A percentile compares a stretch with the other conserved stretches of the same genome.
Conservation (phyloP, 345 rosid genomes). For the Camelina sativa region DNA sequence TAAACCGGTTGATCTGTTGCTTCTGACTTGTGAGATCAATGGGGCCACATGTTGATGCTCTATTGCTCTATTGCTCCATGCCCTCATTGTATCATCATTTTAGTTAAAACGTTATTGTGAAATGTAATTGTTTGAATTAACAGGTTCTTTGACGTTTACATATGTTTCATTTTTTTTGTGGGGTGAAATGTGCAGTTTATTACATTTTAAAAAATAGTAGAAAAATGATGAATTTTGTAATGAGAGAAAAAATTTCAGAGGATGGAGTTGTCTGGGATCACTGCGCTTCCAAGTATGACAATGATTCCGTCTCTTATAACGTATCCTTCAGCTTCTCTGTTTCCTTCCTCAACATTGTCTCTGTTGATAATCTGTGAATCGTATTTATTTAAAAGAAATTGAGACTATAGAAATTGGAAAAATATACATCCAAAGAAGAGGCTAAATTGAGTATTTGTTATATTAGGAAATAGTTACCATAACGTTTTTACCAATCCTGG, state of each 20-base stretch:
- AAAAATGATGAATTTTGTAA: constrained; percentile 42
- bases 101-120: no score
- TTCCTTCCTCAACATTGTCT: constrained; percentile 69
- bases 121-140: not conserved
- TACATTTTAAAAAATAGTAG: not conserved
- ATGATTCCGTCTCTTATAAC: constrained; percentile 70
- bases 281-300: constrained; percentile 63
- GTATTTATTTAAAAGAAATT: not conserved
- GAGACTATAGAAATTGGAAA: no score
- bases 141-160: constrained; percentile 3
- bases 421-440: no score
- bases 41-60: not conserved
- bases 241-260: constrained; percentile 37
- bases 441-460: not conserved
- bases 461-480: constrained; percentile 26
- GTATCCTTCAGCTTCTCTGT: constrained; percentile 67
- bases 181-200: not conserved
- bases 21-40: not conserved
- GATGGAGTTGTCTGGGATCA: constrained; percentile 57
- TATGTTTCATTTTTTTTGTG: not conserved
- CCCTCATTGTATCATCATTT: no score
- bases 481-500: constrained; percentile 76
- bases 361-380: constrained; percentile 64
- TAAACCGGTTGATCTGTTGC: no score
- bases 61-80: no score